Evolutionary conservation across 2,329 filamentous ascomycete species (phyloP).

Genomic region (Scleromitrula shiraiana): DNA sequence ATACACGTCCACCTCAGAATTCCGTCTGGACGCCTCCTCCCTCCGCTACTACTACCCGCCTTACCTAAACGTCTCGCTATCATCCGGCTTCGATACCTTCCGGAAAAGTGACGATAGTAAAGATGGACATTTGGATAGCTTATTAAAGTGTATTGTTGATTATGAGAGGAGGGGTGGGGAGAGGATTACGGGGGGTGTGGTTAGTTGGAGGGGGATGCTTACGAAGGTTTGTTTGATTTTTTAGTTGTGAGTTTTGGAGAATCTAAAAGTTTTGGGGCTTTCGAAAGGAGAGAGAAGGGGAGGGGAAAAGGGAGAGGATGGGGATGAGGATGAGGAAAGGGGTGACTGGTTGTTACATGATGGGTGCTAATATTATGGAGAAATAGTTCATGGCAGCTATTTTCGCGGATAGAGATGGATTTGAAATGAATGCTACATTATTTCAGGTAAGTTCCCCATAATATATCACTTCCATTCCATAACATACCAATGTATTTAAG

Average conservation of each 20-base stretch:
- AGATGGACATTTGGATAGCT: conserved; percentile 82
- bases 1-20: conserved; percentile 76
- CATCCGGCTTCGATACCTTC: conserved; percentile 73
- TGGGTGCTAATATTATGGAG: no score
- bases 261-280: no score
- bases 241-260: no score
- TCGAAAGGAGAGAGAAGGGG: background rate
- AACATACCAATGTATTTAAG: no score
- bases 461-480: conserved; percentile 4
- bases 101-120: conserved; percentile 69
- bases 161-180: conserved; percentile 62
- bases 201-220: conserved; percentile 98
- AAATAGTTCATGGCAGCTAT: conserved; percentile 73
- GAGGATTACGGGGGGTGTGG: conserved; percentile 63
- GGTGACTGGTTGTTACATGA: no score
- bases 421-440: conserved; percentile 91
- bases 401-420: conserved; percentile 78
- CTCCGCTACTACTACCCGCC: conserved; percentile 85
- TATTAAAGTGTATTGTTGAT: conserved; percentile 67
- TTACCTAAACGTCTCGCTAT: conserved; percentile 62
- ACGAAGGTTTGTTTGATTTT: conserved; percentile 60
- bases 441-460: conserved; percentile 58
- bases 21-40: conserved; percentile 68
- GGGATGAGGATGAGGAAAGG: no score
- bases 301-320: background rate